A percentile compares a stretch with the other conserved stretches of the same genome.
phyloP scores from a whole-genome alignment of 768 basidiomycete genomes.

The Auricularia sp. region DNA sequence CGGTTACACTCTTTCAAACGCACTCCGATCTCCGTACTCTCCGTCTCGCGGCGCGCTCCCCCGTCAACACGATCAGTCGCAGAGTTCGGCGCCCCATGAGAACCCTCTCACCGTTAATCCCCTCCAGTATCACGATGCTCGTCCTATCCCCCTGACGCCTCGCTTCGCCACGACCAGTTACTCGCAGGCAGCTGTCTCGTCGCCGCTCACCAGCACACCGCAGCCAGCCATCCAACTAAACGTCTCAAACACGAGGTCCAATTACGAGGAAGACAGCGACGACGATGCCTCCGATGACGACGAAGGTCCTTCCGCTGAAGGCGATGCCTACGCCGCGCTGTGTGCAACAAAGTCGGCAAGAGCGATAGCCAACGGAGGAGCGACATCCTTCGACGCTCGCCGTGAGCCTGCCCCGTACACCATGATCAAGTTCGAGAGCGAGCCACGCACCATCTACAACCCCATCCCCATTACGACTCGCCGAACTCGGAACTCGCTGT shows the following conservation, averaged over 20 bases:
- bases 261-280: not conserved
- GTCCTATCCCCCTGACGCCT: not conserved
- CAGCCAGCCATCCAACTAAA: not conserved
- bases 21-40: not conserved
- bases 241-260: not conserved
- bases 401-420: not conserved
- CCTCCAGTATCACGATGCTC: not conserved
- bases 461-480: not conserved
- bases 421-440: not conserved
- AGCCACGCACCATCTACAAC: not conserved
- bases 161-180: not conserved
- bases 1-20: not conserved
- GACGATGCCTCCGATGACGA: not conserved
- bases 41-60: not conserved
- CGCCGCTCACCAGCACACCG: not conserved
- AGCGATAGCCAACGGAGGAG: not conserved
- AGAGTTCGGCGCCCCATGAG: not conserved
- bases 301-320: not conserved
- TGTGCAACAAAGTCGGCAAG: not conserved
- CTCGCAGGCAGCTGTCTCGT: not conserved
- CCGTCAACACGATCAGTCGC: not conserved
- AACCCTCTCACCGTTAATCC: not conserved
- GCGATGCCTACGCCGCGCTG: not conserved
- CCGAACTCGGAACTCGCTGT: slow-evolving; percentile 6
- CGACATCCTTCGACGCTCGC: not conserved